Evolutionary conservation across 345 rosid genomes (phyloP), one percentile per base, ranked within the genome.

Genomic region (Corchorus olitorius): DNA sequence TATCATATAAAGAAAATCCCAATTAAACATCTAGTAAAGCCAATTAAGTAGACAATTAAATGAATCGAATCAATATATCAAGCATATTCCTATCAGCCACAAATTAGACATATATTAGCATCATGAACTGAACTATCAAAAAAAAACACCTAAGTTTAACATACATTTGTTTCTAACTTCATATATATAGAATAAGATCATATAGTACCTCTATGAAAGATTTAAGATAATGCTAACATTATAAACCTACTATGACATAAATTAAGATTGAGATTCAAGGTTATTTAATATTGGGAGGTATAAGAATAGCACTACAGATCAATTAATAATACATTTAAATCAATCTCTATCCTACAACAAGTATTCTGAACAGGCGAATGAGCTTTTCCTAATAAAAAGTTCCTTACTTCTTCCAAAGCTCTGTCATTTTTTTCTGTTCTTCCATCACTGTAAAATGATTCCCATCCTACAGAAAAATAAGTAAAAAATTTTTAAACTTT

Each of bases 381-480:
- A 37, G 43, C 68, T 34, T 8, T 19, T 35, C 15, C 20, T 72
- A 75, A 43, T 49, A 22, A 72, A 49, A 70, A 72, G 79, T 70
- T 79, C 67, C 97, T 88, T 87, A 94, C 97, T 92, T 92, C 45
- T 80, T 88, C 78, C 89, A 91, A 83, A 94, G 78, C 78, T 83
- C 84, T 84, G 88, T 60, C 90, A 94, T 87, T 82, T 85, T 78
- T 65, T 86, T 84, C 73, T 89, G 89, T 72, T 92, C 91, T 56
- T 92, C 94, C 54, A 82, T 77, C 67, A 87, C 64, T 11, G 89
- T 80, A 49, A 66, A 45, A 3, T 88, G 84, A 68, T 90, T 91
- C 89, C 81, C 83, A 65, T 78, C 90, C 93, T 92, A 80, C 16
- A 68, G 49, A 73, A 70, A 71, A 46, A 61, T 48, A 72, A 39